Evolutionary conservation across 2,329 filamentous ascomycete species (phyloP).

Genomic region (Beauveria sp.): DNA sequence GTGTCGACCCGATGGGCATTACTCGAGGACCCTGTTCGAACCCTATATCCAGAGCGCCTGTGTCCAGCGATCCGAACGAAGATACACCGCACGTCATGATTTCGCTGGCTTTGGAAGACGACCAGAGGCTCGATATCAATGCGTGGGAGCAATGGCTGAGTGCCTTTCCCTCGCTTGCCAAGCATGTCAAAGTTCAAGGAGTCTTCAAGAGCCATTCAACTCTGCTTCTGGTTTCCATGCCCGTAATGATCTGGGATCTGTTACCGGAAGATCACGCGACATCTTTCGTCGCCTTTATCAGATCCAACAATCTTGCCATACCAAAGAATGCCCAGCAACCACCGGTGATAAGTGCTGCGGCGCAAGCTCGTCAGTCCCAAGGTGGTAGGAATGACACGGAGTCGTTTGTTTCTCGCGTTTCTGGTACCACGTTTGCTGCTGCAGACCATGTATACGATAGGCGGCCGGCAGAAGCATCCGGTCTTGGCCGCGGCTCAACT

Average conservation of each 20-base stretch:
- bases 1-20: slow-evolving; percentile 14
- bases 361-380: slow-evolving; percentile 16
- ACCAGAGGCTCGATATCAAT: slow-evolving; percentile 48
- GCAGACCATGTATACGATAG: slow-evolving; percentile 19
- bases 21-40: slow-evolving; percentile 18
- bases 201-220: slow-evolving; percentile 56
- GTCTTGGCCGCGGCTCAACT: not conserved
- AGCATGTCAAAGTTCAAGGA: slow-evolving; percentile 53
- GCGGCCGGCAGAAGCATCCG: not conserved
- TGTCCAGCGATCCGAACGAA: slow-evolving; percentile 39
- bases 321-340: slow-evolving; percentile 19
- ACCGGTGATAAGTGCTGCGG: slow-evolving; percentile 16
- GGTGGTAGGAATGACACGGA: slow-evolving; percentile 18
- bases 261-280: slow-evolving; percentile 50
- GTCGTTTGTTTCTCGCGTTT: slow-evolving; percentile 25
- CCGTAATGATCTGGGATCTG: slow-evolving; percentile 53
- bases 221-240: slow-evolving; percentile 48
- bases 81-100: slow-evolving; percentile 54
- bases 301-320: slow-evolving; percentile 46
- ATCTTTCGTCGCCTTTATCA: slow-evolving; percentile 51
- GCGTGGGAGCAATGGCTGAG: slow-evolving; percentile 52
- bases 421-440: slow-evolving; percentile 26
- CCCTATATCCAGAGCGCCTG: not conserved
- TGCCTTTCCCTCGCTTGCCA: slow-evolving; percentile 49
- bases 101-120: slow-evolving; percentile 49